Evolutionary conservation across 805 yeast species (phyloP).

Genomic region (Peterozyma xylosa): DNA sequence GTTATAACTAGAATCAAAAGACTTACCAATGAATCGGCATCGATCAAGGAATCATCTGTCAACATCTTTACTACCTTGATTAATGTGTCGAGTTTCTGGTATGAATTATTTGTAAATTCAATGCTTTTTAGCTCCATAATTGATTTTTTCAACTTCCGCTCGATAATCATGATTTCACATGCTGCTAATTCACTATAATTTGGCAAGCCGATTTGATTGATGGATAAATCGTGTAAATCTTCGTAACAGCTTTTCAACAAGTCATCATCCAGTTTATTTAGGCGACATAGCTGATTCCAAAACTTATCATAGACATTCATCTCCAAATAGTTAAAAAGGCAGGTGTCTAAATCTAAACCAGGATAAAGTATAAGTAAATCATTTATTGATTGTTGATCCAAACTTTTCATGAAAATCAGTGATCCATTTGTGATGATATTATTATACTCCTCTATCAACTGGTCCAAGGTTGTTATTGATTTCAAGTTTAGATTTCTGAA

Average conservation of each 20-base stretch:
- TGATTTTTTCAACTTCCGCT: conserved; percentile 42
- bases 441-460: conserved; percentile 21
- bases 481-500: conserved; percentile 30
- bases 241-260: conserved; percentile 22
- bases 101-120: conserved; percentile 35
- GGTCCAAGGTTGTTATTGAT: conserved; percentile 17
- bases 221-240: conserved; percentile 30
- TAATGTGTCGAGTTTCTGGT: conserved; percentile 40
- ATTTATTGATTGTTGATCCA: conserved; percentile 20
- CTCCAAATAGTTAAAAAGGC: conserved; percentile 69
- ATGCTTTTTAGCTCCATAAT: conserved; percentile 42
- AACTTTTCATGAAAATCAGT: conserved; percentile 21
- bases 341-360: conserved; percentile 37
- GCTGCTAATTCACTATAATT: conserved; percentile 11
- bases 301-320: conserved; percentile 55
- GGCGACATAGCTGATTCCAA: conserved; percentile 39
- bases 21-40: conserved; percentile 78
- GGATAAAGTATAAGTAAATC: conserved; percentile 24
- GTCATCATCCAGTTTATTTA: conserved; percentile 10
- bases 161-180: conserved; percentile 19
- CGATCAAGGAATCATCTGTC: conserved; percentile 37
- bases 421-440: conserved; percentile 22
- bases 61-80: conserved; percentile 44
- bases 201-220: conserved; percentile 45
- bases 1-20: conserved; percentile 65